phyloP scores from a whole-genome alignment of 1,139 yeast species.

The Debaryomycetaceae sp. region DNA sequence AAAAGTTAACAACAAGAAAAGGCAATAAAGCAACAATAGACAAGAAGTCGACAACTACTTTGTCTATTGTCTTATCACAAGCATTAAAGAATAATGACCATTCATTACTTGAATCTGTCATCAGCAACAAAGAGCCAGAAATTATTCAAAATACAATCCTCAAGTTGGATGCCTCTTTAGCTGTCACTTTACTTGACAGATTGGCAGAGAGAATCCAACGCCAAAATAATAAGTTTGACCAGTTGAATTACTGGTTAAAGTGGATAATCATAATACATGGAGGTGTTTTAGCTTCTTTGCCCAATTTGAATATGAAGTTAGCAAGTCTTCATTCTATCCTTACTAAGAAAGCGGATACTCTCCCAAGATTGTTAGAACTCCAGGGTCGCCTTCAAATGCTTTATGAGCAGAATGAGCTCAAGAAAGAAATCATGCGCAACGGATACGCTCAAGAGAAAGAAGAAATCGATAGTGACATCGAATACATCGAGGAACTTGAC shows the following conservation, averaged over 20 bases:
- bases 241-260: conserved; percentile 83
- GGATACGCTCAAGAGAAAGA: conserved; percentile 21
- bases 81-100: conserved; percentile 72
- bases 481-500: conserved; percentile 40
- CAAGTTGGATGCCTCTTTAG: conserved; percentile 66
- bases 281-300: conserved; percentile 64
- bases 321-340: conserved; percentile 77
- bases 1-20: conserved; percentile 24
- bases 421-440: conserved; percentile 47
- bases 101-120: conserved; percentile 71
- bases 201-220: conserved; percentile 82
- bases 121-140: conserved; percentile 69
- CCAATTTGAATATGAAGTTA: conserved; percentile 64
- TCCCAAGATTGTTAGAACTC: conserved; percentile 76
- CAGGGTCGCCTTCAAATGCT: conserved; percentile 79
- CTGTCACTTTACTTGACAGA: conserved; percentile 73
- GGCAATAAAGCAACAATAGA: conserved; percentile 23
- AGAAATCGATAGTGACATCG: conserved; percentile 33
- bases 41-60: conserved; percentile 54
- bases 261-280: conserved; percentile 94
- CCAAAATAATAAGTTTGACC: conserved; percentile 60
- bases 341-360: conserved; percentile 66
- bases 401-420: conserved; percentile 64
- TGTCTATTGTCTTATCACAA: conserved; percentile 65
- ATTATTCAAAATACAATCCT: conserved; percentile 71